phyloP scores from a whole-genome alignment of 2,329 filamentous ascomycete genomes.

The Penicillium sp. region DNA sequence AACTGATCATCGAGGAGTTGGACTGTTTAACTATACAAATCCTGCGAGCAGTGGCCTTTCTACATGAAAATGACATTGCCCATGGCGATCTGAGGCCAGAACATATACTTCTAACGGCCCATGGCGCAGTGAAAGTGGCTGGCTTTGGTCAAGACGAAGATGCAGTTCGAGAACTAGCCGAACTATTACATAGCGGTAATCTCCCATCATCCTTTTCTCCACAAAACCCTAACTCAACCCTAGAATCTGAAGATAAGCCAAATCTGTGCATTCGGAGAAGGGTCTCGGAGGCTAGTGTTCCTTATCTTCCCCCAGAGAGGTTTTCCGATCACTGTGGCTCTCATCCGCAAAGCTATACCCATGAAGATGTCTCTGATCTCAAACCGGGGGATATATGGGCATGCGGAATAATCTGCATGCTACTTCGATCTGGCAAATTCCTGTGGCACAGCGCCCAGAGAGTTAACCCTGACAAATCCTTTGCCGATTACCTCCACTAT shows the following conservation, averaged over 20 bases:
- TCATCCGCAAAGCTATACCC: background rate
- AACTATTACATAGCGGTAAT: background rate
- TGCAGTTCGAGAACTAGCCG: background rate
- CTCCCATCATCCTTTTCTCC: background rate
- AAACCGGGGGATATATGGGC: conserved; percentile 8
- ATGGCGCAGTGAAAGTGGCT: conserved; percentile 7
- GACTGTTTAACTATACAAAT: conserved; percentile 5
- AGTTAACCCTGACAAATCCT: background rate
- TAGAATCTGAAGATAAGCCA: background rate
- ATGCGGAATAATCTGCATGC: conserved; percentile 7
- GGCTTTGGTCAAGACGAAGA: conserved; percentile 13
- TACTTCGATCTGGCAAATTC: background rate
- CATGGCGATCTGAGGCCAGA: conserved; percentile 9
- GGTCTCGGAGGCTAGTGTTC: background rate
- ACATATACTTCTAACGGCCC: conserved; percentile 5
- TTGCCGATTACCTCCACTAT: conserved; percentile 1
- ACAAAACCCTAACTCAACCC: background rate
- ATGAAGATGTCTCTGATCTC: background rate
- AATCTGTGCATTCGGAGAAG: background rate
- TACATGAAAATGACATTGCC: conserved; percentile 1
- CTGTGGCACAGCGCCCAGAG: conserved; percentile 2
- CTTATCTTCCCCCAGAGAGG: conserved; percentile 10
- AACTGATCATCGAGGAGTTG: background rate
- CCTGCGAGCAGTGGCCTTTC: background rate
- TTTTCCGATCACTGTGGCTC: conserved; percentile 1